Base-by-base conservation (phyloP, 164 flowering plant species). In the Piper betle region DNA sequence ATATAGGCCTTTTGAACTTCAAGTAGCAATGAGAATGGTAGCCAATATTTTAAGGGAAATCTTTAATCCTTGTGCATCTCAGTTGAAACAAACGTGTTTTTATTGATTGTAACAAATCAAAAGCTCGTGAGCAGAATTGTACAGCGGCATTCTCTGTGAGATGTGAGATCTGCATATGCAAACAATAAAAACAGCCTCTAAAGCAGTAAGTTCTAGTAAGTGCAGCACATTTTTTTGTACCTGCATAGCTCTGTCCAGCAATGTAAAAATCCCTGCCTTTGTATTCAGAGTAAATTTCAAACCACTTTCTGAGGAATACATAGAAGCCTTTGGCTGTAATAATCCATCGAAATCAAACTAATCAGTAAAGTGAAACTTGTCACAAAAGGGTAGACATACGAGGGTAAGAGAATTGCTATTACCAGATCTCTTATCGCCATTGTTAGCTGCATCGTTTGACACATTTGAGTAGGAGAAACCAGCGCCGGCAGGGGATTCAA, bases 401-500 rank as follows among this genome's bases (percentile, higher is more conserved):
- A 4, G 43, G 9, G 43, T 41, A 9, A 41, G 43, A 41, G 4
- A 41, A 41, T 4, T 41, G 4, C 4, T 9, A 4, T 41, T 83
- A 89, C 96, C 94, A 3, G 96, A 86, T 64, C 89, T 81, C 69
- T 75, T 74, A 65, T 89, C 94, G 33, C 95, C 95, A 70, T 81
- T 81, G 77, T n/a, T 78, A 57, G 70, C 52, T 61, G 79, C 5
- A 78, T 89, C 94, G 40, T 82, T 69, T 16, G 95, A 73, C 39
- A 83, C 81, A 61, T 84, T 81, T 52, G 94, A 79, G 64, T 87
- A 90, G 37, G 97, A 90, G 79, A 73, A 90, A 33, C 97, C 97
- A 72, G 85, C 95, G 62, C 97, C 97, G n/a, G n/a, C 92, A 48
- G 97, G 97, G 33, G 97, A 80, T 57, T 90, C 97, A 43, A 90